Conservation (phyloP, 2,329 filamentous ascomycete species). For the Colletotrichum sojae region DNA sequence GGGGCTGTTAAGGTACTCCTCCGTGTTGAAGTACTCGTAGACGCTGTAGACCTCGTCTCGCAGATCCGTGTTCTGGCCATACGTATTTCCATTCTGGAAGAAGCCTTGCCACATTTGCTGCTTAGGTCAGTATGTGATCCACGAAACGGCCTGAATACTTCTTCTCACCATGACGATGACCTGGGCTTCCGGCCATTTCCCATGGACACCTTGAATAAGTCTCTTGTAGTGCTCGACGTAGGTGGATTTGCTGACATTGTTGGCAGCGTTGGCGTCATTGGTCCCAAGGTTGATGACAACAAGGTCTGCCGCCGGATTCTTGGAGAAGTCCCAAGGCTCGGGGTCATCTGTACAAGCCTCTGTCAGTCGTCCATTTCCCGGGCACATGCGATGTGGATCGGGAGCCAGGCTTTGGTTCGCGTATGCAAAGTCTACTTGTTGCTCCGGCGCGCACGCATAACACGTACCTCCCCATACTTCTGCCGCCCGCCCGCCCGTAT, state of each 20-base stretch:
- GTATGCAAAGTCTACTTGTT: not conserved
- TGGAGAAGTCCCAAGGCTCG: constrained; percentile 61
- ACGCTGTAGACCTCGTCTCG: constrained; percentile 65
- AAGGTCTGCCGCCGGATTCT: constrained; percentile 58
- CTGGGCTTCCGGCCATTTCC: constrained; percentile 61
- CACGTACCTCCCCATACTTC: constrained; percentile 59
- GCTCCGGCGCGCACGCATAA: constrained; percentile 17
- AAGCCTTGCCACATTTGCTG: constrained; percentile 71
- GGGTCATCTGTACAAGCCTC: constrained; percentile 51
- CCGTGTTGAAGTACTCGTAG: constrained; percentile 66
- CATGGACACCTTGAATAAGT: constrained; percentile 62
- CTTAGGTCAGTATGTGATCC: constrained; percentile 9
- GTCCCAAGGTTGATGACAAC: constrained; percentile 64
- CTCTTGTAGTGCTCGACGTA: constrained; percentile 59
- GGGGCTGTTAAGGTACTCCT: constrained; percentile 56
- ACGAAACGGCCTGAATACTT: not conserved
- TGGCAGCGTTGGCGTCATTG: constrained; percentile 60
- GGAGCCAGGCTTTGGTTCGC: constrained; percentile 12
- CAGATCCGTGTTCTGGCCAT: constrained; percentile 61
- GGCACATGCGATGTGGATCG: not conserved
- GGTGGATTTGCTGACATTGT: constrained; percentile 54
- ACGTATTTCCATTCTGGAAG: constrained; percentile 64
- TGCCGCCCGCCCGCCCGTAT: constrained; percentile 63
- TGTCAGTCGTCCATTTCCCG: constrained; percentile 11
- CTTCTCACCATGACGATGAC: constrained; percentile 58